These are phyloP conservation scores for Penicillium sp. DNA, from an alignment of 2,329 filamentous ascomycete species.

Conservation along the genomic window DNA sequence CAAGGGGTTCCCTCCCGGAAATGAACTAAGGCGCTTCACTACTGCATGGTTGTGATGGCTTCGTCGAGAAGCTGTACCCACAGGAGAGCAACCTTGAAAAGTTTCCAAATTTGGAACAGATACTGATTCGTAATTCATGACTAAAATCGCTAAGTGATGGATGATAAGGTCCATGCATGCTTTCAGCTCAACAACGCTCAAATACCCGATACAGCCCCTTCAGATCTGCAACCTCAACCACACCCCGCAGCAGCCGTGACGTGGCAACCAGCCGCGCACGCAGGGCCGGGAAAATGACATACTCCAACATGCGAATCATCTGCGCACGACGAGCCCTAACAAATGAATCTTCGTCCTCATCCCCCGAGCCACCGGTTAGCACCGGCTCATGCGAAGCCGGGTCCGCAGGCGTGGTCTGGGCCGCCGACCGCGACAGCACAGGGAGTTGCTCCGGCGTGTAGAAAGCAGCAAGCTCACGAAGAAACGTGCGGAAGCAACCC, in stretches of 20 bases:
- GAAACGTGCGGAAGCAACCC: conserved; percentile 77
- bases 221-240: conserved; percentile 85
- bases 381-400: background rate
- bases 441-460: conserved; percentile 88
- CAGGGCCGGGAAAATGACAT: conserved; percentile 86
- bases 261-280: conserved; percentile 81
- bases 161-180: too few relatives aligned
- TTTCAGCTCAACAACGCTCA: conserved; percentile 87
- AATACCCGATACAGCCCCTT: conserved; percentile 94
- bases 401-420: background rate
- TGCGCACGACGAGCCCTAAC: conserved; percentile 60
- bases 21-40: too few relatives aligned
- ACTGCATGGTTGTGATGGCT: too few relatives aligned
- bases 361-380: conserved; percentile 9
- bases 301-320: conserved; percentile 73
- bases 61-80: too few relatives aligned
- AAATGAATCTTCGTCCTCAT: conserved; percentile 49
- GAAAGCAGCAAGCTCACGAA: conserved; percentile 83
- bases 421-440: conserved; percentile 26
- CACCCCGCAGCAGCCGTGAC: conserved; percentile 68
- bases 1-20: too few relatives aligned
- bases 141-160: too few relatives aligned
- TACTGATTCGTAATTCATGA: too few relatives aligned
- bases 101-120: too few relatives aligned
- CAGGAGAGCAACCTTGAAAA: too few relatives aligned